phyloP scores from a whole-genome alignment of 441 rosid species.

The Erysimum cheiri region DNA sequence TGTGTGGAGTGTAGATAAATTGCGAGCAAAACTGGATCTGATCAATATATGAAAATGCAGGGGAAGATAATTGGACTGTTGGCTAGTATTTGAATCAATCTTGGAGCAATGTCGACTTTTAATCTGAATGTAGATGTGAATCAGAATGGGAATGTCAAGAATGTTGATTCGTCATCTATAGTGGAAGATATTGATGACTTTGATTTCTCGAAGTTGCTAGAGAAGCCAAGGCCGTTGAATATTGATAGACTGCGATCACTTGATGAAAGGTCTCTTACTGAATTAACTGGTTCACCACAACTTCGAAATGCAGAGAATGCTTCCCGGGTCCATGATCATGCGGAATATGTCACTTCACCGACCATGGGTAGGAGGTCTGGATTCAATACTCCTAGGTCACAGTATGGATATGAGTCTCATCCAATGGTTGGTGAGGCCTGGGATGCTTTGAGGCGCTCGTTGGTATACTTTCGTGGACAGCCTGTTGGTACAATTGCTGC shows the following conservation, averaged over 20 bases:
- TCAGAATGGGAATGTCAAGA: constrained; percentile 47
- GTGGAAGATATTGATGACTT: constrained; percentile 56
- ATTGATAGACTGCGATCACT: constrained; percentile 75
- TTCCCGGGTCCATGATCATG: constrained; percentile 43
- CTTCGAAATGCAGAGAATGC: constrained; percentile 47
- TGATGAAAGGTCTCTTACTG: constrained; percentile 65
- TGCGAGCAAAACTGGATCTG: constrained; percentile 23
- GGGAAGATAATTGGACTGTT: constrained; percentile 24
- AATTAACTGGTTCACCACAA: constrained; percentile 54
- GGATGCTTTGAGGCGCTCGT: constrained; percentile 71
- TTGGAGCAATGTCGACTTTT: constrained; percentile 47
- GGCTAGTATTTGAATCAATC: constrained; percentile 9
- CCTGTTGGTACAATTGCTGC: constrained; percentile 95
- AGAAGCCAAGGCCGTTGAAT: constrained; percentile 67
- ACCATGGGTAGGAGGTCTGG: constrained; percentile 61
- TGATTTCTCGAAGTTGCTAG: constrained; percentile 68
- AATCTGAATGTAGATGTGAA: constrained; percentile 44
- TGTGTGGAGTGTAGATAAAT: background rate
- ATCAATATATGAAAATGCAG: constrained; percentile 43
- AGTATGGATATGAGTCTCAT: constrained; percentile 54
- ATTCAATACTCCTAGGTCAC: constrained; percentile 64
- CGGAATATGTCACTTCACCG: constrained; percentile 56
- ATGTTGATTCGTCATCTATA: constrained; percentile 38
- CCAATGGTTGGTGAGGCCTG: constrained; percentile 83
- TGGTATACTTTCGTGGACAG: constrained; percentile 79